phyloP scores from a whole-genome alignment of 2,329 filamentous ascomycete genomes.

The Canariomyces notabilis region DNA sequence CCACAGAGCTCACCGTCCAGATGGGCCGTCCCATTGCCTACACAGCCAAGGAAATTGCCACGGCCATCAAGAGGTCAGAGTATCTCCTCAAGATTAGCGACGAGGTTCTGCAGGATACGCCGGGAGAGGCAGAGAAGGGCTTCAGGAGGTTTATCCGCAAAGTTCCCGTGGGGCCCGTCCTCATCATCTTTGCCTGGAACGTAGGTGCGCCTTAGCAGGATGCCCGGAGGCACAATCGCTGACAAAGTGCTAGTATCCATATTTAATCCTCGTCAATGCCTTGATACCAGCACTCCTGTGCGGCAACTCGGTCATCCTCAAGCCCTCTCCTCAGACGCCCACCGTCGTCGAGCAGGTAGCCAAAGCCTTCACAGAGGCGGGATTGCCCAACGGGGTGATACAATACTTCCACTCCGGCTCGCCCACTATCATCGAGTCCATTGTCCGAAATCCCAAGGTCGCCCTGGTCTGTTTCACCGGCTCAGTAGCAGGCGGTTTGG shows the following conservation, averaged over 20 bases:
- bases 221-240: background rate
- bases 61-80: constrained; percentile 77
- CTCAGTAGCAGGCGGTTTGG: constrained; percentile 80
- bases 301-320: constrained; percentile 87
- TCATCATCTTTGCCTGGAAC: constrained; percentile 95
- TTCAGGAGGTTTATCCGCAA: constrained; percentile 90
- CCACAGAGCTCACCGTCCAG: constrained; percentile 81
- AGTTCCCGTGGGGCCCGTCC: constrained; percentile 77
- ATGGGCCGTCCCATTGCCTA: constrained; percentile 94
- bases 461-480: constrained; percentile 88
- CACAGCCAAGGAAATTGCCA: constrained; percentile 75
- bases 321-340: constrained; percentile 91
- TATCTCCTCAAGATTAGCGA: constrained; percentile 81
- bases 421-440: constrained; percentile 66
- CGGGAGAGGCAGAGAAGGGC: constrained; percentile 77
- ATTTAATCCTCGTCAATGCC: constrained; percentile 88
- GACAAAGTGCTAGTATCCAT: constrained; percentile 66
- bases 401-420: constrained; percentile 92
- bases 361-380: constrained; percentile 71
- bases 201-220: constrained; percentile 46
- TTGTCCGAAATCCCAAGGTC: constrained; percentile 73
- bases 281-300: constrained; percentile 85
- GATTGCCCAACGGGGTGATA: constrained; percentile 75
- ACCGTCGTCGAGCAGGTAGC: constrained; percentile 83
- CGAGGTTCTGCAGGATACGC: constrained; percentile 71